Base-by-base conservation (phyloP, 768 basidiomycete species). In the Lyophyllum decastes region DNA sequence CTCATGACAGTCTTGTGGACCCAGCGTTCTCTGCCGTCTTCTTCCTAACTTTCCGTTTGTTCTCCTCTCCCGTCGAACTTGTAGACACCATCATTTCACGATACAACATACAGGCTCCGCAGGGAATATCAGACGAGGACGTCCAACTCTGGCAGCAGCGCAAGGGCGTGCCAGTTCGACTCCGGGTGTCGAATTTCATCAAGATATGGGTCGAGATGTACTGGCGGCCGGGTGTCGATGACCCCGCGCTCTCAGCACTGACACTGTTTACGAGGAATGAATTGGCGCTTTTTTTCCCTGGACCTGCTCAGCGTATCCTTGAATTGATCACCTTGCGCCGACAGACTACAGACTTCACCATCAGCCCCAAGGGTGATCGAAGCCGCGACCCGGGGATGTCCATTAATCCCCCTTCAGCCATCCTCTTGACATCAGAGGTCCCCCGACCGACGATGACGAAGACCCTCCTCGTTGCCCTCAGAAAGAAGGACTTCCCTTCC, bases 31-130 rank as follows among this genome's bases (percentile, higher is more conserved):
- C 89, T 14, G 84, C 88, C 4, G 89, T 95, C 27, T 98, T 99
- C 78, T 95, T 95, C 80, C 79, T 95, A 65, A 98, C 95, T 0
- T 99, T 98, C 80, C 86, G 96, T 27, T 75, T 98, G 54, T 98
- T 97, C 74, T 85, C 90, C 2, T 83, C 89, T 0, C 91, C 97
- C 1, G 52, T 73, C 7, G 87, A 91, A 49, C 82, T 99, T 25
- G 82, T 93, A 9, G 84, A 88, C 21, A 82, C 88, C 0, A 76
- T 98, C 60, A 88, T 95, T 59, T 72, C 79, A 38, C 89, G 97
- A 19, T 98, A 94, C 72, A 90, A 95, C 66, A 77, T 95, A 45
- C 75, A 84, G 38, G 88, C 90, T 4, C 87, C 91, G 0, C 63
- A 71, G 4, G 76, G 78, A 27, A 71, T 87, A 35, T 77, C 84